These are phyloP conservation scores for Agrocybe praecox DNA, from an alignment of 768 basidiomycete genomes.

Conservation along the genomic window DNA sequence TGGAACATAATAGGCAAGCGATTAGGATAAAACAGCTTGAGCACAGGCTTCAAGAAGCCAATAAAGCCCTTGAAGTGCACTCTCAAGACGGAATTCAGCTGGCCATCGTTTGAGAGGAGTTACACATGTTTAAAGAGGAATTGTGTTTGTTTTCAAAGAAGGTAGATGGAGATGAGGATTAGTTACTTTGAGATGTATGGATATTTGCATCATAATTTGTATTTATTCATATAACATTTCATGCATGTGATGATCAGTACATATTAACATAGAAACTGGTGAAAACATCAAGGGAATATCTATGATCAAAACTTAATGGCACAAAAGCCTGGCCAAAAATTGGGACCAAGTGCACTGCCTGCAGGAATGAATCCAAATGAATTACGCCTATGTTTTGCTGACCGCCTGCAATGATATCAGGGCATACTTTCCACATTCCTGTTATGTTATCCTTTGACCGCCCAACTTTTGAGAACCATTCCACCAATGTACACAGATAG, in stretches of 20 bases:
- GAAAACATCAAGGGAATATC: constrained; percentile 24
- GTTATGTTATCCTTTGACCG: constrained; percentile 1
- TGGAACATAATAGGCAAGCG: no score
- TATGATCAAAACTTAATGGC: constrained; percentile 19
- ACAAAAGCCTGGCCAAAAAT: constrained; percentile 23
- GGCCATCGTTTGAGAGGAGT: no score
- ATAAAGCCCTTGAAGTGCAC: no score
- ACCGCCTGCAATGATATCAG: not conserved
- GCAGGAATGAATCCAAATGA: constrained; percentile 30
- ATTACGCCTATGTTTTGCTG: constrained; percentile 2
- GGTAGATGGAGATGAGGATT: no score
- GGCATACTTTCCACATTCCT: constrained; percentile 3
- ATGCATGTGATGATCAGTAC: constrained; percentile 31
- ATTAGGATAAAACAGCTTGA: no score
- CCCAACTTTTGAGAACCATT: constrained; percentile 24
- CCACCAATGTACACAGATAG: constrained; percentile 27
- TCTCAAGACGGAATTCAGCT: no score
- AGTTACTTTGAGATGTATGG: no score
- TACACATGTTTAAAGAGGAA: no score
- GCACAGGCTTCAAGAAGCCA: no score
- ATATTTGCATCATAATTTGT: no score
- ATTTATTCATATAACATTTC: constrained; percentile 20
- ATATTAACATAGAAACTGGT: constrained; percentile 29
- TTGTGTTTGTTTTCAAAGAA: no score
- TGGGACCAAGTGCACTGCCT: constrained; percentile 29